Percentiles rank a stretch among this genome's conserved stretches.
These are phyloP conservation scores for Cyberlindnera mississippiensis DNA, from an alignment of 805 yeast genomes.

Conservation along the genomic window DNA sequence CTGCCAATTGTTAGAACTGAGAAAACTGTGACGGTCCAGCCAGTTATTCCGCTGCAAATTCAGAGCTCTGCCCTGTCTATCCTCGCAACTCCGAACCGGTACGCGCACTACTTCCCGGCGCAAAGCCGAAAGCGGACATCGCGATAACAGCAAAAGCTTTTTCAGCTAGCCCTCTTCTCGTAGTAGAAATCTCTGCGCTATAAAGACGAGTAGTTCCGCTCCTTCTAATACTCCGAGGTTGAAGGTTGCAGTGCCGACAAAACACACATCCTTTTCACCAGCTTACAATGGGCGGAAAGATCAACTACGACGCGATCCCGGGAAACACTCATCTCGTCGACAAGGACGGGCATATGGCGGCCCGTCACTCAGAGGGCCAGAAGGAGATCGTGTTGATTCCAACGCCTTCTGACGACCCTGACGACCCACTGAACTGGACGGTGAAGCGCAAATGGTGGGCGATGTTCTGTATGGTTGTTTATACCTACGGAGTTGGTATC, in stretches of 20 bases:
- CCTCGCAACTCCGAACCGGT: too few species aligned
- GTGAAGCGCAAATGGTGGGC: slow-evolving; percentile 43
- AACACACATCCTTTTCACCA: neutral
- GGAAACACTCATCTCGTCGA: slow-evolving; percentile 51
- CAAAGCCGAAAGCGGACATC: neutral
- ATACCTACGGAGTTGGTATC: slow-evolving; percentile 42
- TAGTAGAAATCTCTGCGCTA: too few species aligned
- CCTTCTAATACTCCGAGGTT: too few species aligned
- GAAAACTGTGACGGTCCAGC: too few species aligned
- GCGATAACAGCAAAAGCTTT: neutral
- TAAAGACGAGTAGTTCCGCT: too few species aligned
- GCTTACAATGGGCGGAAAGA: slow-evolving; percentile 2
- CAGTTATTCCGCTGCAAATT: too few species aligned
- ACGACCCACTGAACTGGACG: slow-evolving; percentile 69
- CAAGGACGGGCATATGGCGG: slow-evolving; percentile 31
- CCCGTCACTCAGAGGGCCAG: slow-evolving; percentile 31
- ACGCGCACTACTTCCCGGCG: neutral
- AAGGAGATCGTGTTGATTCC: slow-evolving; percentile 53
- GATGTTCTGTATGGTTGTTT: slow-evolving; percentile 41
- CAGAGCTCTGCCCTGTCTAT: too few species aligned
- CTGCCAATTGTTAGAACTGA: too few species aligned
- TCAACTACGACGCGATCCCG: slow-evolving; percentile 40
- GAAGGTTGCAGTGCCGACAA: too few species aligned
- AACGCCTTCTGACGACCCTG: slow-evolving; percentile 62
- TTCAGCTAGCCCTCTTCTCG: too few species aligned